Base-by-base conservation (phyloP, 2,329 filamentous ascomycete genomes). In the Aspergillus unguis region DNA sequence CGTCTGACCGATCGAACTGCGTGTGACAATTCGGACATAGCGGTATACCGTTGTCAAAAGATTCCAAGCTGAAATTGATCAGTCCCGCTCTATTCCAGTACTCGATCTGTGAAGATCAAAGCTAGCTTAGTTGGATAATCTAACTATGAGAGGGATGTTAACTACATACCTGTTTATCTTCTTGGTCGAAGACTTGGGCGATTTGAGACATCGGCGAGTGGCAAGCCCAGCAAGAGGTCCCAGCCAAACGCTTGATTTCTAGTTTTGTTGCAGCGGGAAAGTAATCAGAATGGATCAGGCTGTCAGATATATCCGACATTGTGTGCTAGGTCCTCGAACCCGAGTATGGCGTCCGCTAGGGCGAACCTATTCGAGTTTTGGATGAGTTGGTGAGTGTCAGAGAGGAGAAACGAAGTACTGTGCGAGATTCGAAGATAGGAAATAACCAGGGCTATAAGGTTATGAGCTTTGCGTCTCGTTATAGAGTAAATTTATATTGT, bases 11-110 rank as follows among this genome's bases (percentile, higher is more conserved):
- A 46, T 61, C 56, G 27, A 58, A 57, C 40, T 53, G 44, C 6
- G 23, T 23, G 38, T 60, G 55, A 46, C 59, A 62, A 7, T 48
- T 53, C 36, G 53, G 54, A 38, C 58, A 59, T 10, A 64, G 54
- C 11, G 49, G 51, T 33, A 61, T 55, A 23, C 40, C 55, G 37
- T 63, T 62, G 26, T 47, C 23, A 17, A 26, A 17, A 4, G 42
- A 56, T 47, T 31, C 31, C 25, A 56, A 31, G 35, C 42, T 29
- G 42, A 53, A 56, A 38, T 53, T 40, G 35, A 48, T 29, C 44
- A 46, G 36, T 27, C 11, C 35, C 23, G 25, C 36, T 11, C 36
- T 25, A 36, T 11, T 6, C 31, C n/a, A 36, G 9, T 35, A 31
- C 17, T 17, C 17, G 17, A 17, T 17, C 17, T 17, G 17, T 17